Evolutionary conservation across 768 basidiomycete species (phyloP), one percentile per base, ranked within the genome.

Genomic region (Tephrocybe sp.): DNA sequence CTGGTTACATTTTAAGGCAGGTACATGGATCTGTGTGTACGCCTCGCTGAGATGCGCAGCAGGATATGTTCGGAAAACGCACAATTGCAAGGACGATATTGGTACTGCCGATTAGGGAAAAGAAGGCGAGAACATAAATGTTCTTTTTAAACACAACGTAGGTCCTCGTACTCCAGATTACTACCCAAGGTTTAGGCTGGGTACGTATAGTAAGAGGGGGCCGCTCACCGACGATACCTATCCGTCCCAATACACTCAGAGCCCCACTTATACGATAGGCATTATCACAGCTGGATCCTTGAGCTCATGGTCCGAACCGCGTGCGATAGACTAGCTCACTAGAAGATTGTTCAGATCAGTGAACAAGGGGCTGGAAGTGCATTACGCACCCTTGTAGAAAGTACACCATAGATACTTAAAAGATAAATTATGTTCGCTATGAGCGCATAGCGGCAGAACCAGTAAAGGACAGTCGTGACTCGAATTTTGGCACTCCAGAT

Each of bases 391-490:
- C 54, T 60, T 8, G 49, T 48, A 10, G 48, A 47, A 1, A 68
- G 51, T 35, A 58, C 56, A 17, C 60, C 45, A 0, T 56, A 41
- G 0, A 69, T 63, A n/a, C 56, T 62, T 11, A 72, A 55, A 0
- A 68, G 56, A 49, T 65, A 70, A 9, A 70, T 50, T 7, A 69
- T 48, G 39, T 71, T 72, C 5, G 62, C 69, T 3, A 65, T 30
- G 23, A 71, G 56, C 2, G 67, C 69, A 40, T 71, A 71, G 26
- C 69, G 66, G 44, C 66, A 71, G 9, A 65, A 55, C 22, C 65
- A 52, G 54, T 69, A 70, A 20, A 70, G 62, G 19, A 62, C 44
- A 0, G 65, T 70, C 7, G 66, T 66, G 6, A 65, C 23, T 10
- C 62, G 52, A 22, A 69, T 57, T 41, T 53, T 59, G 10, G 58